Conservation (phyloP, 2,329 filamentous ascomycete genomes). For the Tolypocladium tropicale region DNA sequence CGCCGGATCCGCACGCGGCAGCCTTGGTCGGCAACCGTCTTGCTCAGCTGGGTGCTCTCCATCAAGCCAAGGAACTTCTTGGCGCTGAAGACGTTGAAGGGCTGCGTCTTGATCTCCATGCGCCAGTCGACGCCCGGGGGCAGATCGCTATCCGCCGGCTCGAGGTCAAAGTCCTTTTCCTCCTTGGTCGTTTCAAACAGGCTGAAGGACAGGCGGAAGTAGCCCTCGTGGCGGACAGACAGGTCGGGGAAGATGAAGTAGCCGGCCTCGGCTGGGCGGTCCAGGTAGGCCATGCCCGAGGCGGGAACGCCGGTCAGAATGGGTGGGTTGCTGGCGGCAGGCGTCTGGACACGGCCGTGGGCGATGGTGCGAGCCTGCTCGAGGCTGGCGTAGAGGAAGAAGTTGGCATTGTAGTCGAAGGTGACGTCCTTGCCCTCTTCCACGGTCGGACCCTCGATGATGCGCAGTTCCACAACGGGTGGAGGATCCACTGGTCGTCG, state of each 20-base stretch:
- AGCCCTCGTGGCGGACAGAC: slow-evolving; percentile 89
- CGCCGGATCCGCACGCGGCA: slow-evolving; percentile 92
- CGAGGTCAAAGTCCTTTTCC: slow-evolving; percentile 62
- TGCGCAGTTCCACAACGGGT: slow-evolving; percentile 82
- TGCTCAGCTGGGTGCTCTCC: slow-evolving; percentile 80
- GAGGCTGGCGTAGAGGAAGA: slow-evolving; percentile 91
- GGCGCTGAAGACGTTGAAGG: slow-evolving; percentile 86
- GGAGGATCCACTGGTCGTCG: slow-evolving; percentile 89
- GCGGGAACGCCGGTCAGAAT: slow-evolving; percentile 92
- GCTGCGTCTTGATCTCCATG: slow-evolving; percentile 77
- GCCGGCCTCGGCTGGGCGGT: slow-evolving; percentile 67
- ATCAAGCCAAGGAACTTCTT: slow-evolving; percentile 97
- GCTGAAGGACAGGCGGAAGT: slow-evolving; percentile 84
- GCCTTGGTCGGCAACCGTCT: slow-evolving; percentile 89
- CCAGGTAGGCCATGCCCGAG: slow-evolving; percentile 90
- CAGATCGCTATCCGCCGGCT: slow-evolving; percentile 34
- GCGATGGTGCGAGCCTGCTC: slow-evolving; percentile 78
- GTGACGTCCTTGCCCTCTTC: slow-evolving; percentile 62
- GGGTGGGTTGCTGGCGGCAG: slow-evolving; percentile 60
- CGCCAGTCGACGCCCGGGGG: slow-evolving; percentile 60
- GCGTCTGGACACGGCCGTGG: slow-evolving; percentile 61
- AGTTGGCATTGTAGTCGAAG: slow-evolving; percentile 89
- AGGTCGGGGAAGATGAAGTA: slow-evolving; percentile 98
- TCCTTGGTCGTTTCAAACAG: slow-evolving; percentile 92
- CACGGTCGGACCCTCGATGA: slow-evolving; percentile 62